Conservation (phyloP, 2,329 filamentous ascomycete genomes). For the Colletotrichum brevisporum region DNA sequence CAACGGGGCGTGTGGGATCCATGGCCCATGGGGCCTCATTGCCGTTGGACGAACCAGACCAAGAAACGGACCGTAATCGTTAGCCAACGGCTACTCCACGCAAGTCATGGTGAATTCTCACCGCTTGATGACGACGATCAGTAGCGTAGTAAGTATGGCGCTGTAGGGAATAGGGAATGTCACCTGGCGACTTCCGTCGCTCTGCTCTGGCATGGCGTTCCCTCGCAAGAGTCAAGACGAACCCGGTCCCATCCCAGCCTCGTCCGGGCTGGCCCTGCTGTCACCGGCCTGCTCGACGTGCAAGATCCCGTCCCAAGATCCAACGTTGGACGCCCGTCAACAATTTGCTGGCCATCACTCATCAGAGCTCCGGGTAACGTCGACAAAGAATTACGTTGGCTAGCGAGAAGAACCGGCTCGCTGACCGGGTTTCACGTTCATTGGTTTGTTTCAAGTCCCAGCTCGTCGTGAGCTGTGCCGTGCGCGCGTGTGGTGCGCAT, state of each 20-base stretch:
- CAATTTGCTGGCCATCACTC: background rate
- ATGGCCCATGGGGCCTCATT: background rate
- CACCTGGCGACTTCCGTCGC: slow-evolving; percentile 28
- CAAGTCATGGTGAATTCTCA: slow-evolving; percentile 31
- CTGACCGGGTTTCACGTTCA: slow-evolving; percentile 32
- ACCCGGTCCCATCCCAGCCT: slow-evolving; percentile 23
- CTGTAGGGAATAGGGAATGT: slow-evolving; percentile 21
- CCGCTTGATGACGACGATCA: slow-evolving; percentile 38
- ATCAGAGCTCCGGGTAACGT: slow-evolving; percentile 8
- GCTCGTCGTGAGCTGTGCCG: slow-evolving; percentile 21
- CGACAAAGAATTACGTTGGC: slow-evolving; percentile 23
- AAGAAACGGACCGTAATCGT: slow-evolving; percentile 38
- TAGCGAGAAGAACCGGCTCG: slow-evolving; percentile 7
- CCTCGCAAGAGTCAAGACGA: slow-evolving; percentile 20
- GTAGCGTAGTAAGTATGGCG: background rate
- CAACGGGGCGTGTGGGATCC: slow-evolving; percentile 23
- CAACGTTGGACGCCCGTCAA: slow-evolving; percentile 9
- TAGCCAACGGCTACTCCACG: slow-evolving; percentile 37
- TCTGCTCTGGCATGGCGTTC: slow-evolving; percentile 4
- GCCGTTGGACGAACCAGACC: slow-evolving; percentile 20
- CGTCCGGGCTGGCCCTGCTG: slow-evolving; percentile 18
- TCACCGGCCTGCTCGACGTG: slow-evolving; percentile 1
- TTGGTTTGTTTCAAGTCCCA: slow-evolving; percentile 36
- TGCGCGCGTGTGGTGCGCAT: slow-evolving; percentile 26
- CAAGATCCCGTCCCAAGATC: slow-evolving; percentile 22